Percentiles rank a stretch among this genome's conserved stretches.
Conservation (phyloP, 2,329 filamentous ascomycete species). For the Phaeoacremonium minimum region DNA sequence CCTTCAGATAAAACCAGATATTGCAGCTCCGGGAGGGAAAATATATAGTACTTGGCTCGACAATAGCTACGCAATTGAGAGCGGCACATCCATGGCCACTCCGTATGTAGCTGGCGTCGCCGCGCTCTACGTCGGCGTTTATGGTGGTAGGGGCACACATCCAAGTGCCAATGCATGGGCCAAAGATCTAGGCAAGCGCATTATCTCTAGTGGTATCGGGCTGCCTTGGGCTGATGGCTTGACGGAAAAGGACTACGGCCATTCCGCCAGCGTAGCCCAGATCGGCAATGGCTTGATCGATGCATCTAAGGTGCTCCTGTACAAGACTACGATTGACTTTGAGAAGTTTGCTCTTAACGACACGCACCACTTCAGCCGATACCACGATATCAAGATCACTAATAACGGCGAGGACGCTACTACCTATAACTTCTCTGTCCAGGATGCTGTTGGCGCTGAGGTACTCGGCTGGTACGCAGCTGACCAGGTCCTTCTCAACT, state of each 20-base stretch:
- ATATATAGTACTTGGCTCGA: constrained; percentile 40
- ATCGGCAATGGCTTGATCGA: constrained; percentile 35
- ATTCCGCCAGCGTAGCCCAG: constrained; percentile 27
- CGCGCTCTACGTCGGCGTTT: constrained; percentile 28
- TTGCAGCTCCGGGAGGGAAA: constrained; percentile 35
- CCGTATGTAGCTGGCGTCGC: constrained; percentile 39
- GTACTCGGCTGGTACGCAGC: constrained; percentile 12
- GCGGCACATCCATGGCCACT: constrained; percentile 44
- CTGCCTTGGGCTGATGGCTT: constrained; percentile 23
- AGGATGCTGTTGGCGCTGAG: constrained; percentile 29
- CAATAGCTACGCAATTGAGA: constrained; percentile 29
- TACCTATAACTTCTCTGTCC: constrained; percentile 23
- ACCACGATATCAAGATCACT: constrained; percentile 23
- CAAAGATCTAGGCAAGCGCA: constrained; percentile 19
- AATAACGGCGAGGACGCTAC: constrained; percentile 28
- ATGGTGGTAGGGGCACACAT: constrained; percentile 25
- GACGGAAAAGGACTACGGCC: constrained; percentile 13
- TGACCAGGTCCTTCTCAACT: no score
- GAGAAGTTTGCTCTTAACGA: constrained; percentile 39
- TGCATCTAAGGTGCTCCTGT: constrained; percentile 34
- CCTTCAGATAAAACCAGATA: constrained; percentile 35
- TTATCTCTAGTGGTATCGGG: constrained; percentile 25
- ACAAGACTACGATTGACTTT: constrained; percentile 27
- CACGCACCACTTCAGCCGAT: constrained; percentile 29
- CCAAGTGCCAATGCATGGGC: constrained; percentile 23